A percentile compares a stretch with the other conserved stretches of the same genome.
Conservation (phyloP, 2,329 filamentous ascomycete species). For the Ceratocystis destructans region DNA sequence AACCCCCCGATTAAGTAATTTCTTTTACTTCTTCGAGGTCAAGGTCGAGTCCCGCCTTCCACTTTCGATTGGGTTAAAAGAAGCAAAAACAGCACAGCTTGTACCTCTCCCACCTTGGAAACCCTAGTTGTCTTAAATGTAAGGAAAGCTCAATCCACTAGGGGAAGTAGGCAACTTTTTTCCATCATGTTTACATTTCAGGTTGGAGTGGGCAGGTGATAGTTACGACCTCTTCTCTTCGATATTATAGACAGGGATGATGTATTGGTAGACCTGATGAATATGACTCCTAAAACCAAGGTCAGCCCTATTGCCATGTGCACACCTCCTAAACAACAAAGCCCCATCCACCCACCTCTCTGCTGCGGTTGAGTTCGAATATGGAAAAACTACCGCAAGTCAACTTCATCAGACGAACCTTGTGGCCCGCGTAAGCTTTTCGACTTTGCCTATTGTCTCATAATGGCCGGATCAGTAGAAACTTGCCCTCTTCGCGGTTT, state of each 20-base stretch:
- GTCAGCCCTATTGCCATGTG: slow-evolving; percentile 1
- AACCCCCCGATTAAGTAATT: neutral
- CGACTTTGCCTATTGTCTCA: neutral
- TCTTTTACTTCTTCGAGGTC: neutral
- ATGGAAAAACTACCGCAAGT: neutral
- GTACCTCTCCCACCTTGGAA: neutral
- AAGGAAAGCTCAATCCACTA: neutral
- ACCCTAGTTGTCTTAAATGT: neutral
- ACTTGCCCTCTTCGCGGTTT: neutral
- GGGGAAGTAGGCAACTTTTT: neutral
- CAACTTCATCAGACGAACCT: slow-evolving; percentile 1
- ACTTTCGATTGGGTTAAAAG: neutral
- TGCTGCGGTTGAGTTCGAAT: neutral
- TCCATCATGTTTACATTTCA: slow-evolving; percentile 11
- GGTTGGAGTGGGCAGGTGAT: neutral
- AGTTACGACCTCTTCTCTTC: neutral
- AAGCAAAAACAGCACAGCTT: neutral
- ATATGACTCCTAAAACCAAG: neutral
- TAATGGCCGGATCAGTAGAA: neutral
- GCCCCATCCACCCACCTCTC: neutral
- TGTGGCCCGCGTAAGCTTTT: neutral
- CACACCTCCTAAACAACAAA: neutral
- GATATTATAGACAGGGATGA: neutral
- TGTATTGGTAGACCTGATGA: neutral
- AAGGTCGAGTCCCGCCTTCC: neutral